Percentiles rank a stretch among this genome's conserved stretches.
Evolutionary conservation across 2,329 filamentous ascomycete species (phyloP).

Genomic region (Thielaviopsis populi): DNA sequence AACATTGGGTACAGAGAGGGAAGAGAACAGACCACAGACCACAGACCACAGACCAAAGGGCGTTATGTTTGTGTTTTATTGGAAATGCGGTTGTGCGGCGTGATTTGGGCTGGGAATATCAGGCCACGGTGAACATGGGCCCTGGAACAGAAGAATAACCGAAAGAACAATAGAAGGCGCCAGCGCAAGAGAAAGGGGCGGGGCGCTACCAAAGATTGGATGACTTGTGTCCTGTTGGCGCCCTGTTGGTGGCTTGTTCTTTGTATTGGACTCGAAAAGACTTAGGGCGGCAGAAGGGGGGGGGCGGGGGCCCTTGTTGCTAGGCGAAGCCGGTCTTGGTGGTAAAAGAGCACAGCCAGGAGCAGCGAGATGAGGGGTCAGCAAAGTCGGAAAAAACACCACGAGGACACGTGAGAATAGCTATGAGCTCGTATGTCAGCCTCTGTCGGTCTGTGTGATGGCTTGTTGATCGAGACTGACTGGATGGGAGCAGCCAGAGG

Average conservation of each 20-base stretch:
- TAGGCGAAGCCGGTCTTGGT: background rate
- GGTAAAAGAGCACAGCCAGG: background rate
- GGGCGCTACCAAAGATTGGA: background rate
- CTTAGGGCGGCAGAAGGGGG: background rate
- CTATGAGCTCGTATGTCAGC: too few species aligned
- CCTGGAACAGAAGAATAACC: slow-evolving; percentile 2
- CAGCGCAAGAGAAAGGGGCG: slow-evolving; percentile 1
- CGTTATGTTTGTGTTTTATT: background rate
- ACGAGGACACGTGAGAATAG: background rate
- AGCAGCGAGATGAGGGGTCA: background rate
- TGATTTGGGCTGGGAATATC: background rate
- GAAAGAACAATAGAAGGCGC: slow-evolving; percentile 7
- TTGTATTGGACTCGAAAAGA: background rate
- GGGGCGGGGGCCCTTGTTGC: background rate
- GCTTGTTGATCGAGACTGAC: too few species aligned
- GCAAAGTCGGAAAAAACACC: background rate
- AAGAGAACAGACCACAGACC: background rate
- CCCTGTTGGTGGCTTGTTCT: background rate
- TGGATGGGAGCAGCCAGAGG: background rate
- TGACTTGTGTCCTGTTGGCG: background rate
- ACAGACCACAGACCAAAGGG: background rate
- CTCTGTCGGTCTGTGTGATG: too few species aligned
- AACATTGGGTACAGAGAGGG: background rate
- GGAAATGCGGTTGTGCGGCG: background rate
- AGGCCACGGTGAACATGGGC: background rate